Evolutionary conservation across 805 yeast species (phyloP).

Genomic region (Saturnispora kantuleensis): DNA sequence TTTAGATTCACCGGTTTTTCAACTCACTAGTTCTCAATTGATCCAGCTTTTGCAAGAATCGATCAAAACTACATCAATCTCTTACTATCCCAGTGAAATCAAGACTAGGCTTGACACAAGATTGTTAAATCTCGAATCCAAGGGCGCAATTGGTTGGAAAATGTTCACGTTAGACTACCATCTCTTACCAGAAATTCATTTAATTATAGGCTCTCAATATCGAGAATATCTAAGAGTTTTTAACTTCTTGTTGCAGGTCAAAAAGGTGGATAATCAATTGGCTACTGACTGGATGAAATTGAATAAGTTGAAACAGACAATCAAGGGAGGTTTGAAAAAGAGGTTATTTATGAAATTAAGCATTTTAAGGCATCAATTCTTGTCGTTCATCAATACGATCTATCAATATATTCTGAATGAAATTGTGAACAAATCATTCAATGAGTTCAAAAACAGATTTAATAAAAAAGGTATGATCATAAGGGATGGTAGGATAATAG

Average conservation of each 20-base stretch:
- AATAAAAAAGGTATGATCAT: conserved; percentile 7
- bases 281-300: conserved; percentile 37
- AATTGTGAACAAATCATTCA: conserved; percentile 33
- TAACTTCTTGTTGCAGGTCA: conserved; percentile 75
- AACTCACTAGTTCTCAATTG: conserved; percentile 55
- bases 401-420: conserved; percentile 35
- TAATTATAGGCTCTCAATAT: conserved; percentile 42
- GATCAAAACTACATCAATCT: conserved; percentile 42
- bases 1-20: conserved; percentile 52
- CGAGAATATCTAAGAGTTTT: conserved; percentile 69
- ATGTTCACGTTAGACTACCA: conserved; percentile 80
- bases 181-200: conserved; percentile 39
- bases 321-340: conserved; percentile 8
- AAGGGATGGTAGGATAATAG: conserved; percentile 8
- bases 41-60: conserved; percentile 59
- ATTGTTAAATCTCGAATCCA: conserved; percentile 53
- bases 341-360: conserved; percentile 22
- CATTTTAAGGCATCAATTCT: conserved; percentile 30
- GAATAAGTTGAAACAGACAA: conserved; percentile 24
- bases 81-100: conserved; percentile 28
- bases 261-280: conserved; percentile 48
- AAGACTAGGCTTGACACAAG: conserved; percentile 69
- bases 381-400: conserved; percentile 33
- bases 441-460: conserved; percentile 20
- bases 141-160: conserved; percentile 79